Evolutionary conservation across 208 protist genomes (phyloP).

Genomic region (Crithidia bombi): DNA sequence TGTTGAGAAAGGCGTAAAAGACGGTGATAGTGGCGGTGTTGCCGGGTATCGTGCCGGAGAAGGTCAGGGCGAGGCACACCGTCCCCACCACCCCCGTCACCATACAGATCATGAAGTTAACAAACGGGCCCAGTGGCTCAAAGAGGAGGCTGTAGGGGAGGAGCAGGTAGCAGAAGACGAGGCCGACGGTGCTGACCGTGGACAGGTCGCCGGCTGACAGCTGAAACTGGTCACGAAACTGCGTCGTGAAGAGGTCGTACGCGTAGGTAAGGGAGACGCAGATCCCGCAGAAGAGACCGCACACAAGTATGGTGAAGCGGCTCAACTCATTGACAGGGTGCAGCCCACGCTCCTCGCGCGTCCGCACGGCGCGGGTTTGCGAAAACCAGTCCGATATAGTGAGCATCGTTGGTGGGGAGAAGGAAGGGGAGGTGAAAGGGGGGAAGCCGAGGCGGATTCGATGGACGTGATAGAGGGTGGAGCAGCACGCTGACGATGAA

Average conservation of each 20-base stretch:
- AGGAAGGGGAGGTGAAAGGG: not conserved
- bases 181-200: constrained; percentile 46
- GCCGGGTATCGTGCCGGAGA: constrained; percentile 35
- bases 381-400: constrained; percentile 34
- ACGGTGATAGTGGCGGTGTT: constrained; percentile 37
- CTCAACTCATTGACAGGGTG: constrained; percentile 42
- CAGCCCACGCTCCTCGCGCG: constrained; percentile 35
- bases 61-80: constrained; percentile 37
- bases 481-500: not conserved
- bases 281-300: constrained; percentile 52
- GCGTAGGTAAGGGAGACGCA: constrained; percentile 47
- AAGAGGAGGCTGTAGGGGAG: constrained; percentile 44
- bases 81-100: constrained; percentile 30
- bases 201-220: constrained; percentile 45
- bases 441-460: too few species aligned
- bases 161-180: constrained; percentile 50
- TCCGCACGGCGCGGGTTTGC: constrained; percentile 32
- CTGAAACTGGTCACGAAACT: constrained; percentile 34
- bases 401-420: constrained; percentile 2
- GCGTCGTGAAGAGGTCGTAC: constrained; percentile 44
- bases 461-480: not conserved
- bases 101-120: constrained; percentile 34
- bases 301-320: constrained; percentile 49
- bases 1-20: constrained; percentile 52
- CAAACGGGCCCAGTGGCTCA: constrained; percentile 36